phyloP scores from a whole-genome alignment of 352 stramenopile species.

The Salisapilia sapeloensis region DNA sequence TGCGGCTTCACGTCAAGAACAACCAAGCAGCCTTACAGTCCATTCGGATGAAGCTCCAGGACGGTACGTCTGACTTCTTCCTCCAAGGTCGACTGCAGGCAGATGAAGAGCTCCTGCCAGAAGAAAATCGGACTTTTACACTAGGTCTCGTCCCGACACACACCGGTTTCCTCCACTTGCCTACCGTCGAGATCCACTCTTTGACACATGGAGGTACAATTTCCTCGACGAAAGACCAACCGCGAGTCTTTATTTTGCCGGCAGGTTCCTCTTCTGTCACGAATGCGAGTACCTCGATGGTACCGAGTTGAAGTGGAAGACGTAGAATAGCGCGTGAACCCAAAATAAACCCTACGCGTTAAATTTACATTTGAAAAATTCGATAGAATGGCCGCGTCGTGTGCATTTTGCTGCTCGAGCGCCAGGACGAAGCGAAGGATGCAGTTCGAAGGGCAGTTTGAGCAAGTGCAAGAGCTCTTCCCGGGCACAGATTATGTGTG shows the following conservation, averaged over 20 bases:
- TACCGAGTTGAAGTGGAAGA: too few relatives aligned
- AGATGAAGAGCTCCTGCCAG: constrained; percentile 55
- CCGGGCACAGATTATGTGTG: constrained; percentile 69
- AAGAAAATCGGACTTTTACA: constrained; percentile 38
- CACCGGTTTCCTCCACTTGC: constrained; percentile 60
- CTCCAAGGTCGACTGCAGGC: constrained; percentile 36
- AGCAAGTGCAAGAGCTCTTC: constrained; percentile 51
- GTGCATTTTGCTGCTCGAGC: too few relatives aligned
- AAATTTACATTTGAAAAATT: too few relatives aligned
- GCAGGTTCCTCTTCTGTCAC: too few relatives aligned
- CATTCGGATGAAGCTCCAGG: constrained; percentile 45
- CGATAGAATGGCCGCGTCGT: too few relatives aligned
- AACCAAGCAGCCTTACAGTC: constrained; percentile 57
- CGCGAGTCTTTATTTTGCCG: too few relatives aligned
- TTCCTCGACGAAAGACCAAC: too few relatives aligned
- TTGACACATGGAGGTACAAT: too few relatives aligned
- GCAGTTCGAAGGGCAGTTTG: constrained; percentile 62
- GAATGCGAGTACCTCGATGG: too few relatives aligned
- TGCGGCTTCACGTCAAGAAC: constrained; percentile 50
- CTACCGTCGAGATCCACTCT: constrained; percentile 60
- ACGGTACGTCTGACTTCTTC: constrained; percentile 58
- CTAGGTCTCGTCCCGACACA: constrained; percentile 62
- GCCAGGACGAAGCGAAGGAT: constrained; percentile 23
- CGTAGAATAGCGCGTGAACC: too few relatives aligned
- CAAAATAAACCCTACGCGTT: too few relatives aligned